A percentile compares a stretch with the other conserved stretches of the same genome.
phyloP scores from a whole-genome alignment of 2,329 filamentous ascomycete genomes.

The Pyricularia sp. region DNA sequence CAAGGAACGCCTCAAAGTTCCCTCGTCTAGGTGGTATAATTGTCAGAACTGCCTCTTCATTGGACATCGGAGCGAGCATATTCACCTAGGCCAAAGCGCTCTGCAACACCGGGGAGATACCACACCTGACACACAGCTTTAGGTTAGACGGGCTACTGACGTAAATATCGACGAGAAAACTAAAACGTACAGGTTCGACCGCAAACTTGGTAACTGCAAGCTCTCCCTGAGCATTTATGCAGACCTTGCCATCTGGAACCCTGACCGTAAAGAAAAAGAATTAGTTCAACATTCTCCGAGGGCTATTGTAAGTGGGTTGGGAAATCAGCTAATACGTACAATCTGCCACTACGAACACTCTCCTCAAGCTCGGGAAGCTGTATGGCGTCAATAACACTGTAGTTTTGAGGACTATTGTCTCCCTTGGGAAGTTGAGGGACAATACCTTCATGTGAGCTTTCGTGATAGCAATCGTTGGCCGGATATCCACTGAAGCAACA shows the following conservation, averaged over 20 bases:
- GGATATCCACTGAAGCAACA: slow-evolving; percentile 57
- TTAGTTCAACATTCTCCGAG: background rate
- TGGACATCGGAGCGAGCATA: slow-evolving; percentile 3
- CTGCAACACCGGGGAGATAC: slow-evolving; percentile 81
- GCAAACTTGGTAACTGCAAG: slow-evolving; percentile 93
- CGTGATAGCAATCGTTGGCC: slow-evolving; percentile 86
- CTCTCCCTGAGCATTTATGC: slow-evolving; percentile 77
- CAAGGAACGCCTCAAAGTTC: slow-evolving; percentile 70
- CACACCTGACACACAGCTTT: slow-evolving; percentile 39
- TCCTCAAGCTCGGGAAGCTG: slow-evolving; percentile 85
- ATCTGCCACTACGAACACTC: slow-evolving; percentile 68
- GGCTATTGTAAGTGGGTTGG: slow-evolving; percentile 13
- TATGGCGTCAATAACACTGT: background rate
- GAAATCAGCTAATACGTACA: slow-evolving; percentile 34
- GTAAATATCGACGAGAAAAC: slow-evolving; percentile 15
- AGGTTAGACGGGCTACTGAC: slow-evolving; percentile 1
- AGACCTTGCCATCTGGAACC: slow-evolving; percentile 76
- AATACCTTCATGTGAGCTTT: slow-evolving; percentile 79
- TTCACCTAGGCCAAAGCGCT: slow-evolving; percentile 80
- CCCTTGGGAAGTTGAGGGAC: background rate
- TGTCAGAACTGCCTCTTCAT: slow-evolving; percentile 16
- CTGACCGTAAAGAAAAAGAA: slow-evolving; percentile 18
- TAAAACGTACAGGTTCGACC: slow-evolving; percentile 70
- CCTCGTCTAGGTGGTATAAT: slow-evolving; percentile 54
- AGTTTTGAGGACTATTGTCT: background rate